Evolutionary conservation across 2,329 filamentous ascomycete genomes (phyloP).

Genomic region (Coniochaeta prunicola): DNA sequence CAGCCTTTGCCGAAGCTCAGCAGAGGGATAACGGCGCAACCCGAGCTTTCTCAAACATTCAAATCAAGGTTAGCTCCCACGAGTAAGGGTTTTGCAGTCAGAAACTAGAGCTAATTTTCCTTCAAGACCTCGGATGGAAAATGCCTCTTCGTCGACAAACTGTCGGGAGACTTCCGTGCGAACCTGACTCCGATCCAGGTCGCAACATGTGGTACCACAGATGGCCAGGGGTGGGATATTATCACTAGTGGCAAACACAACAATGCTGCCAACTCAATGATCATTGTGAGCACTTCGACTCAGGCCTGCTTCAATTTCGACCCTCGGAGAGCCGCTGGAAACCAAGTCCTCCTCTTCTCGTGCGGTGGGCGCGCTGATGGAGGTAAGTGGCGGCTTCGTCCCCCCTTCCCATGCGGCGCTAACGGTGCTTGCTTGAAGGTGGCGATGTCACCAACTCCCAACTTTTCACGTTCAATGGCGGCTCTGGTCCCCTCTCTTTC

Average conservation of each 20-base stretch:
- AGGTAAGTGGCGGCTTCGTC: conserved; percentile 15
- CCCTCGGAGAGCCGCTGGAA: conserved; percentile 38
- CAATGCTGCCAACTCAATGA: conserved; percentile 33
- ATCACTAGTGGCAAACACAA: conserved; percentile 45
- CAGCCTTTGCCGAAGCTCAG: conserved; percentile 36
- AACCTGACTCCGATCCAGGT: conserved; percentile 40
- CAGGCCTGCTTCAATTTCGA: conserved; percentile 55
- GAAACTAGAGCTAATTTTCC: conserved; percentile 4
- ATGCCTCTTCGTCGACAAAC: conserved; percentile 37
- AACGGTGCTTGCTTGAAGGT: conserved; percentile 16
- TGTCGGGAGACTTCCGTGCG: conserved; percentile 40
- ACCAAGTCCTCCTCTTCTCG: conserved; percentile 49
- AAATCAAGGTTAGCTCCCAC: conserved; percentile 24
- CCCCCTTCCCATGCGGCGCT: neutral
- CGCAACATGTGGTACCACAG: conserved; percentile 31
- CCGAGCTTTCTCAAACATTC: conserved; percentile 33
- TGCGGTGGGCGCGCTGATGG: conserved; percentile 52
- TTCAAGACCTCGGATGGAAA: conserved; percentile 30
- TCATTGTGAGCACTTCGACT: conserved; percentile 49
- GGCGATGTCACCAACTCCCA: conserved; percentile 44
- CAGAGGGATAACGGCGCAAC: conserved; percentile 35
- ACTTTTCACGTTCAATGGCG: conserved; percentile 38
- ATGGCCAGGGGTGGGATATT: conserved; percentile 39
- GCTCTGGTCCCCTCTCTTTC: conserved; percentile 32
- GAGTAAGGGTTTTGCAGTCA: neutral